Evolutionary conservation across 257 asterid genomes (phyloP).

Genomic region (Salvia miltiorrhiza): DNA sequence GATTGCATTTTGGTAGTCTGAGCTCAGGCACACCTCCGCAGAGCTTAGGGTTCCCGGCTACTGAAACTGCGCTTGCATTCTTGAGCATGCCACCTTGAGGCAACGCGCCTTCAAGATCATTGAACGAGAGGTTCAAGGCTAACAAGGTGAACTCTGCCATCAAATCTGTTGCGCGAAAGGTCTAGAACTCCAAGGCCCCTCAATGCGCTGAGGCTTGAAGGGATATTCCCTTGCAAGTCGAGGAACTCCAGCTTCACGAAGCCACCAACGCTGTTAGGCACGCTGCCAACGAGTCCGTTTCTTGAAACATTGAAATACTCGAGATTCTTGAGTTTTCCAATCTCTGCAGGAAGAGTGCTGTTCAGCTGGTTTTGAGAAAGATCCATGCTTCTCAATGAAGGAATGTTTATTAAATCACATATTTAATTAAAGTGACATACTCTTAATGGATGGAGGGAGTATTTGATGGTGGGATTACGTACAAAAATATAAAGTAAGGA

Average conservation of each 20-base stretch:
- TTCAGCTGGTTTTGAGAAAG: not conserved
- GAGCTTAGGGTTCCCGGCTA: constrained; percentile 25
- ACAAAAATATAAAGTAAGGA: too few relatives aligned
- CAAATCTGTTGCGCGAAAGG: constrained; percentile 18
- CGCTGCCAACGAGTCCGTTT: not conserved
- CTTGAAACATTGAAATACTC: not conserved
- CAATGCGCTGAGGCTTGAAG: constrained; percentile 11
- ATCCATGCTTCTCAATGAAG: not conserved
- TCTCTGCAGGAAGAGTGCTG: not conserved
- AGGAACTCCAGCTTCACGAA: constrained; percentile 19
- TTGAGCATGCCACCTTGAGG: constrained; percentile 34
- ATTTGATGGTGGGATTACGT: too few relatives aligned
- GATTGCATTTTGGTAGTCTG: constrained; percentile 21
- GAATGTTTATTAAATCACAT: too few relatives aligned
- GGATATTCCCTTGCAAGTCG: constrained; percentile 11
- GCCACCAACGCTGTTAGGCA: constrained; percentile 20
- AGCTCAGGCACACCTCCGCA: constrained; percentile 38
- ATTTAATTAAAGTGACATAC: too few relatives aligned
- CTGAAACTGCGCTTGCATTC: constrained; percentile 25
- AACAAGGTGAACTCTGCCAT: constrained; percentile 12
- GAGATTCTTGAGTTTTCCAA: not conserved
- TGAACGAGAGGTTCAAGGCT: too few relatives aligned
- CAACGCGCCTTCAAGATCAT: constrained; percentile 34
- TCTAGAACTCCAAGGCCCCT: constrained; percentile 20
- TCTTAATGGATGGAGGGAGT: too few relatives aligned